Percentiles rank a stretch among this genome's conserved stretches.
phyloP scores from a whole-genome alignment of 2,329 filamentous ascomycete genomes.

The Elsinoe necatrix region DNA sequence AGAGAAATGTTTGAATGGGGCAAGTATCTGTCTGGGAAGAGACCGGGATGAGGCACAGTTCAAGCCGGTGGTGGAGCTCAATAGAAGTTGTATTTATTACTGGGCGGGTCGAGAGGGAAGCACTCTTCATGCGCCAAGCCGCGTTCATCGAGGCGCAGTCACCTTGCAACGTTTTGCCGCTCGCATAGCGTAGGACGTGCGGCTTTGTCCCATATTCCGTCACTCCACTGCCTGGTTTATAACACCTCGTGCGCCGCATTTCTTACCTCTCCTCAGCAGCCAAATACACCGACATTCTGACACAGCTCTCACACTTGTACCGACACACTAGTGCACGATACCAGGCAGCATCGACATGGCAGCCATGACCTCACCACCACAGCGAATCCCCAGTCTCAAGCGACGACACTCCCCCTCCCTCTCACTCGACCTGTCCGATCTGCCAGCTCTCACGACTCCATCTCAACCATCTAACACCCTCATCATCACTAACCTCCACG shows the following conservation, averaged over 20 bases:
- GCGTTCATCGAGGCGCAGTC: not conserved
- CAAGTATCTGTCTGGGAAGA: not conserved
- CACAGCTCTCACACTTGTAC: not conserved
- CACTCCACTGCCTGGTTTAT: not conserved
- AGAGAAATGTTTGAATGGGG: not conserved
- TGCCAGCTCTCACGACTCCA: conserved; percentile 63
- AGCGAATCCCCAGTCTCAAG: conserved; percentile 4
- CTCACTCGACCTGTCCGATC: conserved; percentile 63
- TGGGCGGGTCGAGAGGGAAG: not conserved
- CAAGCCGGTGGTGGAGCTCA: not conserved
- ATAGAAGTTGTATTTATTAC: not conserved
- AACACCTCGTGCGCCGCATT: not conserved
- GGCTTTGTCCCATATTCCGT: not conserved
- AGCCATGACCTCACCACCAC: conserved; percentile 1
- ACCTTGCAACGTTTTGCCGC: conserved; percentile 1
- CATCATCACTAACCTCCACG: conserved; percentile 71
- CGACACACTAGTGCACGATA: not conserved
- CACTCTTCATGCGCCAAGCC: not conserved
- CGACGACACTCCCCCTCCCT: conserved; percentile 41
- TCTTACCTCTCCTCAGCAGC: not conserved
- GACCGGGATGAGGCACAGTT: not conserved
- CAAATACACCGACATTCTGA: not conserved
- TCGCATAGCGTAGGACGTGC: not conserved
- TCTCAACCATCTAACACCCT: conserved; percentile 74
- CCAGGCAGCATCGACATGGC: not conserved